phyloP scores from a whole-genome alignment of 768 basidiomycete genomes.

The Fomitopsis serialis region DNA sequence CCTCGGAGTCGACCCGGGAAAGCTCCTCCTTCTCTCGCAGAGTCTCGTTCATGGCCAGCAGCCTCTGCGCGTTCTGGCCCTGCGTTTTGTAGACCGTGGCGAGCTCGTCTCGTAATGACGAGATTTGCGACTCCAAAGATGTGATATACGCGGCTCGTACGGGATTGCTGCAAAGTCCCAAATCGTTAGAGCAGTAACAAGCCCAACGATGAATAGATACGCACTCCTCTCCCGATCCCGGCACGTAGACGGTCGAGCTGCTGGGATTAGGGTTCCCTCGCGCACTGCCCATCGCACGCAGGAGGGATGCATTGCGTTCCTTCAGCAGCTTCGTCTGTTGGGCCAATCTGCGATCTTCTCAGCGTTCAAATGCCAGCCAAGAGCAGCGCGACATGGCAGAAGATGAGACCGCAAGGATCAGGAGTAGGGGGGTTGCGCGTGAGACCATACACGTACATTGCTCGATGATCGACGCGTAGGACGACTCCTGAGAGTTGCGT shows the following conservation, averaged over 20 bases:
- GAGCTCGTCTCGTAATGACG: conserved; percentile 85
- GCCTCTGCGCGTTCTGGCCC: conserved; percentile 89
- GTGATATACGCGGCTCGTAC: conserved; percentile 84
- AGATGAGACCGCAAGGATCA: conserved; percentile 2
- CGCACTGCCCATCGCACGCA: conserved; percentile 78
- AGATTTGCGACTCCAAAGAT: conserved; percentile 92
- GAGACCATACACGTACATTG: conserved; percentile 61
- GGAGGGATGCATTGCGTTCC: conserved; percentile 84
- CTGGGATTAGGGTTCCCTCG: conserved; percentile 57
- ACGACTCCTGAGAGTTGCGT: conserved; percentile 77
- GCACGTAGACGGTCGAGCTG: conserved; percentile 55
- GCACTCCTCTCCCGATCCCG: conserved; percentile 68
- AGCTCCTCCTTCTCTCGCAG: conserved; percentile 90
- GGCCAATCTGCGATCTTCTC: conserved; percentile 82
- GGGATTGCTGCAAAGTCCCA: conserved; percentile 52
- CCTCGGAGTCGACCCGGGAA: conserved; percentile 76
- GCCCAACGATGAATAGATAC: conserved; percentile 22
- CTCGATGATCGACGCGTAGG: conserved; percentile 82
- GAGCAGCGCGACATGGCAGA: conserved; percentile 5
- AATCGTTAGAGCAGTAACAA: background rate
- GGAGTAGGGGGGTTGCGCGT: conserved; percentile 1
- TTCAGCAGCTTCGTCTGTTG: conserved; percentile 90
- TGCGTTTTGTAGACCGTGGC: conserved; percentile 96
- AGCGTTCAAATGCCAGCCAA: conserved; percentile 20
- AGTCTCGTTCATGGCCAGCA: conserved; percentile 92